phyloP scores from a whole-genome alignment of 805 yeast species.

The Maudiozyma pseudohumilis region DNA sequence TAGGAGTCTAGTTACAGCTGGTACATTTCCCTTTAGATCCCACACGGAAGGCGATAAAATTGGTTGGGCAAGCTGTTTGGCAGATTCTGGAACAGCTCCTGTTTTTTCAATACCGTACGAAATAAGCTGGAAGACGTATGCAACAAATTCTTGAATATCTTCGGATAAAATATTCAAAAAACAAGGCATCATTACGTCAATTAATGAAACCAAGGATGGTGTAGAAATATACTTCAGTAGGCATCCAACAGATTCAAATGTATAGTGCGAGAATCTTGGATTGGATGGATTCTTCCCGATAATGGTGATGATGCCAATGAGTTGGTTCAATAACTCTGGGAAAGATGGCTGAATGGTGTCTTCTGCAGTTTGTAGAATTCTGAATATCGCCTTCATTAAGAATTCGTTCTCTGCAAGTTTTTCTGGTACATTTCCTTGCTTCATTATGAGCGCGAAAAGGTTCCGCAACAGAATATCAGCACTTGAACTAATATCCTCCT shows the following conservation, averaged over 20 bases:
- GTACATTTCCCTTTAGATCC: conserved; percentile 89
- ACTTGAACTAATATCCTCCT: conserved; percentile 59
- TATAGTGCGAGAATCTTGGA: conserved; percentile 84
- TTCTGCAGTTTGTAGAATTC: conserved; percentile 65
- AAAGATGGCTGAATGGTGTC: conserved; percentile 44
- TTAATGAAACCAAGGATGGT: conserved; percentile 23
- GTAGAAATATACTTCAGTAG: conserved; percentile 45
- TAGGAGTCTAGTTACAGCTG: conserved; percentile 78
- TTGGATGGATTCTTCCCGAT: conserved; percentile 89
- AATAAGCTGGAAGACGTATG: conserved; percentile 85
- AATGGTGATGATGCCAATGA: conserved; percentile 55
- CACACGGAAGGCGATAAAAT: conserved; percentile 82
- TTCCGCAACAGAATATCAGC: conserved; percentile 52
- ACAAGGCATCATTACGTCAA: conserved; percentile 50
- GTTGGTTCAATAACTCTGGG: conserved; percentile 45
- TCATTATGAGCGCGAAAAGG: conserved; percentile 56
- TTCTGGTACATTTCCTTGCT: conserved; percentile 61
- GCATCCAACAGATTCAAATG: conserved; percentile 80
- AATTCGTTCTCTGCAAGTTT: conserved; percentile 93
- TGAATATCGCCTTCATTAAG: conserved; percentile 78
- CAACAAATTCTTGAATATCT: conserved; percentile 90
- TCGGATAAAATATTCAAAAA: conserved; percentile 58
- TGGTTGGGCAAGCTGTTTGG: conserved; percentile 63
- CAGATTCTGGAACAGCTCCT: conserved; percentile 50
- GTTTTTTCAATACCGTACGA: conserved; percentile 59